A percentile compares a stretch with the other conserved stretches of the same genome.
Evolutionary conservation across 2,329 filamentous ascomycete species (phyloP).

Genomic region (Aspergillus ochraceoroseus): DNA sequence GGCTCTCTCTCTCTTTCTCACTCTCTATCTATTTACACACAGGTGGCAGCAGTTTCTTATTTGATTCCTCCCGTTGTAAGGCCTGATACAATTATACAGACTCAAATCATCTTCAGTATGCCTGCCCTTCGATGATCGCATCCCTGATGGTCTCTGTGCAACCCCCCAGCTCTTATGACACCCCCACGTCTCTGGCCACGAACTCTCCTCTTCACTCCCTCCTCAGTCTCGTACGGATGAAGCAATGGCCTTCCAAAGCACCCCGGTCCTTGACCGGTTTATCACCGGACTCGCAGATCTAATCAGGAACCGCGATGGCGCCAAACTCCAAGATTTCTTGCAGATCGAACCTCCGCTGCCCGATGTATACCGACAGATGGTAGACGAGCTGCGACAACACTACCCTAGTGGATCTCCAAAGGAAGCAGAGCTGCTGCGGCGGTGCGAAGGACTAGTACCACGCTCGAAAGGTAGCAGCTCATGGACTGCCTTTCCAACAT

Average conservation of each 20-base stretch:
- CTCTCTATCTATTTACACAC: too few relatives aligned
- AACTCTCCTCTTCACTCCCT: background rate
- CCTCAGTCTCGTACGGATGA: constrained; percentile 6
- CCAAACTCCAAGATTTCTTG: constrained; percentile 63
- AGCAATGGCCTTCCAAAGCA: constrained; percentile 34
- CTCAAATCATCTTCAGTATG: constrained; percentile 3
- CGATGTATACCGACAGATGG: constrained; percentile 63
- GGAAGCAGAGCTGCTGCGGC: constrained; percentile 52
- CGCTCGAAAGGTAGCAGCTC: constrained; percentile 60
- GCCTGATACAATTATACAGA: too few relatives aligned
- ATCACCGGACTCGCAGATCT: constrained; percentile 59
- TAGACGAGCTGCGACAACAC: constrained; percentile 58
- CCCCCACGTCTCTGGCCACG: background rate
- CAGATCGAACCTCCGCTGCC: constrained; percentile 68
- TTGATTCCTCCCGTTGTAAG: too few relatives aligned
- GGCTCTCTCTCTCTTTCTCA: too few relatives aligned
- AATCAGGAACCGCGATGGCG: constrained; percentile 60
- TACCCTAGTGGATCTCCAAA: constrained; percentile 50
- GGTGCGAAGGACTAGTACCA: constrained; percentile 61
- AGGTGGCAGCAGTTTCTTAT: too few relatives aligned
- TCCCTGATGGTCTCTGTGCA: background rate
- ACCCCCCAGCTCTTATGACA: constrained; percentile 3
- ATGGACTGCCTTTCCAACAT: constrained; percentile 73
- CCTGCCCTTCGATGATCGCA: background rate
- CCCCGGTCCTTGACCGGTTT: constrained; percentile 64